A percentile compares a stretch with the other conserved stretches of the same genome.
Evolutionary conservation across 1,284 basidiomycete genomes (phyloP).

Genomic region (Tylopilus sp.): DNA sequence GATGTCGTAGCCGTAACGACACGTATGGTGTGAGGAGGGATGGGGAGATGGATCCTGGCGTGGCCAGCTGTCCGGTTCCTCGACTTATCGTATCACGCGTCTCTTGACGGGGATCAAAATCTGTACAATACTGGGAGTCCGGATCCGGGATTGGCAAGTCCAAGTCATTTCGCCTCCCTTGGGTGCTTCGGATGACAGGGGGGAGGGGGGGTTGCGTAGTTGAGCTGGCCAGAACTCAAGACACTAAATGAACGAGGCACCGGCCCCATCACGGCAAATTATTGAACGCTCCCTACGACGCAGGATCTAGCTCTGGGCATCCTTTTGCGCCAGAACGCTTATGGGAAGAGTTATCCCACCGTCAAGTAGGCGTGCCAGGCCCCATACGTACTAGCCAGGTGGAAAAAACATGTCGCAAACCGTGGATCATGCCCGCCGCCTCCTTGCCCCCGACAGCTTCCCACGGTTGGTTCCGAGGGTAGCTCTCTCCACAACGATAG

Average conservation of each 20-base stretch:
- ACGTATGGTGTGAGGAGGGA: not conserved
- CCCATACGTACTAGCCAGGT: slow-evolving; percentile 12
- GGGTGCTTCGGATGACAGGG: slow-evolving; percentile 11
- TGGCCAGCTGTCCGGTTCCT: slow-evolving; percentile 13
- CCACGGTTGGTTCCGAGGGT: too few relatives aligned
- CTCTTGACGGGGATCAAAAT: slow-evolving; percentile 27
- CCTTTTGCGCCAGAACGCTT: slow-evolving; percentile 20
- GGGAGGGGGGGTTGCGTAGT: slow-evolving; percentile 1
- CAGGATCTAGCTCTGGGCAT: slow-evolving; percentile 4
- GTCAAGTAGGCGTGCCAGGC: slow-evolving; percentile 3
- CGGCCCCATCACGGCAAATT: slow-evolving; percentile 14
- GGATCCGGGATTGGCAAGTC: slow-evolving; percentile 9
- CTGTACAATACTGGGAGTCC: not conserved
- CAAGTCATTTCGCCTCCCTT: slow-evolving; percentile 26
- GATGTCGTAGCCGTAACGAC: not conserved
- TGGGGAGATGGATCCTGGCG: not conserved
- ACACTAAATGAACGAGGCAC: slow-evolving; percentile 21
- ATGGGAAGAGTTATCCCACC: slow-evolving; percentile 12
- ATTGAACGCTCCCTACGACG: slow-evolving; percentile 6
- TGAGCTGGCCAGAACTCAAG: slow-evolving; percentile 14
- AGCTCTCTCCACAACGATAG: not conserved
- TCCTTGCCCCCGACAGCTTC: not conserved
- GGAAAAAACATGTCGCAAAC: slow-evolving; percentile 9
- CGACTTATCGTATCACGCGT: slow-evolving; percentile 8
- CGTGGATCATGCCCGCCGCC: not conserved